These are phyloP conservation scores for Pseudodiploospora longispora DNA, from an alignment of 2,329 filamentous ascomycete species.

Conservation along the genomic window DNA sequence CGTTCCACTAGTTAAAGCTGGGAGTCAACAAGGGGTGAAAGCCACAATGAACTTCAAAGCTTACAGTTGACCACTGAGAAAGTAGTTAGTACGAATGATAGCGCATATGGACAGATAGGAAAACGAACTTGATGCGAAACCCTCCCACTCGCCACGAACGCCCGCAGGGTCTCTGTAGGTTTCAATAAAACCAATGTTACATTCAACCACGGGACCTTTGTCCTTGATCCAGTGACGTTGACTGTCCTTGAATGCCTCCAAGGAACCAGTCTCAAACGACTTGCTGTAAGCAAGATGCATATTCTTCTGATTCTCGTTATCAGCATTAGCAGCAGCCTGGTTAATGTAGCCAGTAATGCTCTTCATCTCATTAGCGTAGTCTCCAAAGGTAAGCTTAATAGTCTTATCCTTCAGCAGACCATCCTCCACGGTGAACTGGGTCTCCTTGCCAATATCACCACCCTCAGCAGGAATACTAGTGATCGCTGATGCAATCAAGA, in stretches of 20 bases:
- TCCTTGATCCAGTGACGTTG: slow-evolving; percentile 78
- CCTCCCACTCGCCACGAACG: slow-evolving; percentile 77
- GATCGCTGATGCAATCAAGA: slow-evolving; percentile 64
- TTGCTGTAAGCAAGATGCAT: slow-evolving; percentile 69
- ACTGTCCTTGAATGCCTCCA: slow-evolving; percentile 71
- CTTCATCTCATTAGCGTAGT: slow-evolving; percentile 64
- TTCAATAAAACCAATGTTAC: slow-evolving; percentile 77
- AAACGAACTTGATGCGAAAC: slow-evolving; percentile 57
- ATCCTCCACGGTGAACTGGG: slow-evolving; percentile 50
- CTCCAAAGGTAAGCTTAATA: slow-evolving; percentile 65
- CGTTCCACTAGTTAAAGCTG: slow-evolving; percentile 52
- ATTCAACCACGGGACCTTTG: slow-evolving; percentile 72
- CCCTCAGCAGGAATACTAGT: slow-evolving; percentile 52
- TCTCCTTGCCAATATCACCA: slow-evolving; percentile 61
- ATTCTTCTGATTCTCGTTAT: slow-evolving; percentile 64
- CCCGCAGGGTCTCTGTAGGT: slow-evolving; percentile 79
- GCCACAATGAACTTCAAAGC: slow-evolving; percentile 4
- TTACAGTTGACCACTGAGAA: slow-evolving; percentile 57
- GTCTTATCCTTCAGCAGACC: slow-evolving; percentile 58
- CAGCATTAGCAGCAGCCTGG: slow-evolving; percentile 59
- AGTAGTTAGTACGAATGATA: slow-evolving; percentile 12
- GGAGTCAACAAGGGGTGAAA: neutral
- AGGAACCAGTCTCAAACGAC: slow-evolving; percentile 66
- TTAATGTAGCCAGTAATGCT: slow-evolving; percentile 59
- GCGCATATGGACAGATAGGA: neutral